Evolutionary conservation across 2,329 filamentous ascomycete species (phyloP), one percentile per base, ranked within the genome.

Genomic region (Botryotinia calthae): DNA sequence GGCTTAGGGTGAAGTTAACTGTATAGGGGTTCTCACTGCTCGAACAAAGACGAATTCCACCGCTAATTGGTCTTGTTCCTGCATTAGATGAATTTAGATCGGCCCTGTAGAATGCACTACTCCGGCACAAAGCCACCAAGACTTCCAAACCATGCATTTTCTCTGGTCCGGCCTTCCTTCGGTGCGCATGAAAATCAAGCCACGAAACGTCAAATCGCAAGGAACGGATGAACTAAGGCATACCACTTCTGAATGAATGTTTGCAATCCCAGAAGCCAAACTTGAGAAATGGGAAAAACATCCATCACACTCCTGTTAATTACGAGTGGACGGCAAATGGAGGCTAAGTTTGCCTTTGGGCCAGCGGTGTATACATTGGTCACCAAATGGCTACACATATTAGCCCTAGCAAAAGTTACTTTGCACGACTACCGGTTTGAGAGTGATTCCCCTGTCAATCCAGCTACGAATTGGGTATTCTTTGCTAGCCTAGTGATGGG

Each of bases 101-200:
- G 51, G 18, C 51, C 48, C 9, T 20, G 9, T 54, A 40, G 34
- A 40, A 40, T 37, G 20, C 16, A 40, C 64, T 67, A 71, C 48
- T 8, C 34, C n/a, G 42, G 48, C 46, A 65, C 63, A 44, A 34
- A 37, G 46, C 48, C 44, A 51, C 25, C 62, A 67, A 59, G 62
- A 44, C 61, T 42, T 31, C 31, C 51, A 54, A 67, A 61, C 62
- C 62, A 72, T 72, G 40, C 46, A 56, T 72, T 67, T 59, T 59
- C 6, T 66, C 31, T 72, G 62, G 63, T 37, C 62, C 62, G 70
- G 70, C 51, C 42, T 31, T 67, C 62, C 70, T 59, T 72, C 70
- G 62, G 70, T 67, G 62, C 22, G 58, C 46, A 67, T 72, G 40
- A 66, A 54, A 71, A 16, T 66, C 48, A 66, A 67, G 48, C 28